Conservation (phyloP, 176 grass and related monocot genomes). For the Oryza meridionalis region DNA sequence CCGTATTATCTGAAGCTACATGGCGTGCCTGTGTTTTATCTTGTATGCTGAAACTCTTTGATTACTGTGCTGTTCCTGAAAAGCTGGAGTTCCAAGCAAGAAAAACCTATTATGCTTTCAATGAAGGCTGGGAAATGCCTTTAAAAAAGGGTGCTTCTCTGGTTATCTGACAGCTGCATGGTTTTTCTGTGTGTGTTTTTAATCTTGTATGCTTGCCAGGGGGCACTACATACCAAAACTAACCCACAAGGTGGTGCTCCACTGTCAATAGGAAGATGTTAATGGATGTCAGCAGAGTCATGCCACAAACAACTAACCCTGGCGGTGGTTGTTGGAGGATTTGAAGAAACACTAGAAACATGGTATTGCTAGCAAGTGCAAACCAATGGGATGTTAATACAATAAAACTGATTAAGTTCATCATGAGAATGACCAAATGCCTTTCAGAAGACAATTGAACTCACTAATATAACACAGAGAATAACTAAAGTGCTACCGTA, state of each 20-base stretch:
- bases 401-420: not conserved
- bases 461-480: not conserved
- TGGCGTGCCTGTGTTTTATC: not conserved
- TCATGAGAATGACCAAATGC: not conserved
- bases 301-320: not conserved
- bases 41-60: not conserved
- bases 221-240: not conserved
- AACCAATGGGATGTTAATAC: not conserved
- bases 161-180: not conserved
- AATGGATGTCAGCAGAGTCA: not conserved
- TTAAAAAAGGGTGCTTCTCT: not conserved
- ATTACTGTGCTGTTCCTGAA: too few species aligned
- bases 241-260: not conserved
- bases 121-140: too few species aligned
- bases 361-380: not conserved
- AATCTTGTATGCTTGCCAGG: not conserved
- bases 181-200: not conserved
- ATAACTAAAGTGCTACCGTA: not conserved
- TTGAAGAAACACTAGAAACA: slow-evolving; percentile 6
- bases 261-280: not conserved
- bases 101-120: too few species aligned
- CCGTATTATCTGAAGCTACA: not conserved
- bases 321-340: not conserved
- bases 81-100: too few species aligned
- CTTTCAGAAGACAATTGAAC: not conserved